Evolutionary conservation across 2,329 filamentous ascomycete species (phyloP).

Genomic region (Gremmenia infestans): DNA sequence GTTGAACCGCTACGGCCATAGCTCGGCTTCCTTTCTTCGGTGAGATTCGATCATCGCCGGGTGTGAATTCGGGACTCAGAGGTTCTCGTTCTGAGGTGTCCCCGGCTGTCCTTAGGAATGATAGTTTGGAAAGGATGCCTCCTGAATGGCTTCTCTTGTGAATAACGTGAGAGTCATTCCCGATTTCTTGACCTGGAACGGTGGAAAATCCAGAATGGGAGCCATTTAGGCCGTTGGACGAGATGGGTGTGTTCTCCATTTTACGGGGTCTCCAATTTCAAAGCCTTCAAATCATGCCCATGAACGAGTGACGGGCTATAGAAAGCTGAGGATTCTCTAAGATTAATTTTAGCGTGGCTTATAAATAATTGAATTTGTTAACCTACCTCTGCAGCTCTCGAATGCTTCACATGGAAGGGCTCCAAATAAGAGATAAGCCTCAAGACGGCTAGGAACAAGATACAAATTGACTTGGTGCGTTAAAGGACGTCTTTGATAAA

Average conservation of each 20-base stretch:
- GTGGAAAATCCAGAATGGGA: not conserved
- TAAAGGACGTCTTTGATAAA: not conserved
- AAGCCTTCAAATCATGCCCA: too few species aligned
- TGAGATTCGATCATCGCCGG: slow-evolving; percentile 23
- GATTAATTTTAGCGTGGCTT: too few species aligned
- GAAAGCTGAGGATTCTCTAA: too few species aligned
- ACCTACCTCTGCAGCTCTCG: too few species aligned
- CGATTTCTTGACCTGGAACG: not conserved
- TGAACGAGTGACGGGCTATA: too few species aligned
- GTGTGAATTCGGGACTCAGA: slow-evolving; percentile 29
- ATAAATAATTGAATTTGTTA: too few species aligned
- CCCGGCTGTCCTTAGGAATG: slow-evolving; percentile 55
- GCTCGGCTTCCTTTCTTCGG: slow-evolving; percentile 29
- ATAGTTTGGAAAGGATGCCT: slow-evolving; percentile 62
- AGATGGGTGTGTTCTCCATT: not conserved
- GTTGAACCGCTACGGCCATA: slow-evolving; percentile 35
- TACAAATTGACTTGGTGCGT: not conserved
- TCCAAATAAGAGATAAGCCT: too few species aligned
- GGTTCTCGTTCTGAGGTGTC: slow-evolving; percentile 29
- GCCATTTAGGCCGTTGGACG: not conserved
- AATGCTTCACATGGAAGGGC: too few species aligned
- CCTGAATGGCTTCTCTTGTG: slow-evolving; percentile 37
- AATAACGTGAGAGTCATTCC: slow-evolving; percentile 37
- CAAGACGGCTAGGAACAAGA: too few species aligned
- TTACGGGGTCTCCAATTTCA: not conserved